phyloP scores from a whole-genome alignment of 371 early-diverging fungal species.

The Mortierella sp. region DNA sequence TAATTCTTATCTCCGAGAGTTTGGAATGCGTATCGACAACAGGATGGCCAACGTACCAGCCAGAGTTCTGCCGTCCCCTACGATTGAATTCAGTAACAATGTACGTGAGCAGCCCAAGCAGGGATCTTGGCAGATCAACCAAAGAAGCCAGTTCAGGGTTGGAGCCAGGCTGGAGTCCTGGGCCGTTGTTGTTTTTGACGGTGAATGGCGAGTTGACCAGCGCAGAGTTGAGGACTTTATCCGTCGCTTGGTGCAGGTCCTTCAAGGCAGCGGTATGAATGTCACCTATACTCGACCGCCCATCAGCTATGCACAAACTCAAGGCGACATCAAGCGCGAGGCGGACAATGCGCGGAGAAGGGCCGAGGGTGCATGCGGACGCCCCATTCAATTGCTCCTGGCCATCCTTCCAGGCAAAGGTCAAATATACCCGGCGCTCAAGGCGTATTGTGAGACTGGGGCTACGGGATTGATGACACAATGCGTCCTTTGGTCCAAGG shows the following conservation, averaged over 20 bases:
- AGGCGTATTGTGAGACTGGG: conserved; percentile 22
- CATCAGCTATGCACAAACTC: conserved; percentile 16
- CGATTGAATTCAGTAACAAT: conserved; percentile 65
- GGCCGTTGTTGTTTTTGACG: conserved; percentile 67
- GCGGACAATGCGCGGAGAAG: background rate
- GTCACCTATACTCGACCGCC: conserved; percentile 10
- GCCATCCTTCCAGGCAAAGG: conserved; percentile 21
- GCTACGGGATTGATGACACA: conserved; percentile 24
- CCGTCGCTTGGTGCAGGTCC: background rate
- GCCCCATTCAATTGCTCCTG: conserved; percentile 18
- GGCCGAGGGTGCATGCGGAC: background rate
- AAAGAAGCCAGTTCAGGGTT: conserved; percentile 67
- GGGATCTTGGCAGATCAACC: conserved; percentile 74
- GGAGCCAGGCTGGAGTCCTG: conserved; percentile 69
- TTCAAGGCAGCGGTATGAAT: conserved; percentile 13
- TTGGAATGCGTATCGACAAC: conserved; percentile 56
- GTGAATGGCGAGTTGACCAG: conserved; percentile 6
- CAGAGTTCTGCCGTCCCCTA: conserved; percentile 73
- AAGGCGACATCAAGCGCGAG: conserved; percentile 13
- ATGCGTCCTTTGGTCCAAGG: conserved; percentile 14
- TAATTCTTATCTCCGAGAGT: conserved; percentile 54
- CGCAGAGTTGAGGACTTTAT: conserved; percentile 9
- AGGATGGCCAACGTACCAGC: conserved; percentile 66
- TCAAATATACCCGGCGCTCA: conserved; percentile 19
- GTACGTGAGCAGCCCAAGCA: conserved; percentile 63